Base-by-base conservation (phyloP, 1,284 basidiomycete genomes). In the Moesziomyces sp. region DNA sequence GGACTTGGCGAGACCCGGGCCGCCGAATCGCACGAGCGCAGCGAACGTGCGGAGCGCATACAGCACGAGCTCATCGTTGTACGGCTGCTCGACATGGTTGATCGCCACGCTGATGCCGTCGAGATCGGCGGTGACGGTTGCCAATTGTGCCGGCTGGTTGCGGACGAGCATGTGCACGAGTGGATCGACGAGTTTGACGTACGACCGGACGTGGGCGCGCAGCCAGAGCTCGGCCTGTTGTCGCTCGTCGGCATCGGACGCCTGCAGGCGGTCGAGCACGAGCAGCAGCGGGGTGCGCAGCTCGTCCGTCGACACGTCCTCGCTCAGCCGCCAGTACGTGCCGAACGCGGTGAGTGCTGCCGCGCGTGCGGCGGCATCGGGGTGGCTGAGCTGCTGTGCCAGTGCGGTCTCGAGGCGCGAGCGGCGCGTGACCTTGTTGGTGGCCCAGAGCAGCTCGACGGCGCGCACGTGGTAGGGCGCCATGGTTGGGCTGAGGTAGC, bases 281-380 rank as follows among this genome's bases (percentile, higher is more conserved):
- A 91, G 89, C 86, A 94, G 90, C 88, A 98, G 88, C 0, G 95
- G 95, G 0, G 91, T 61, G 23, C 47, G 51, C 13, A 77, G 53
- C 50, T 70, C 65, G 34, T 67, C 60, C 0, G 62, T 69, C 21
- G 60, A 52, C 7, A 63, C 78, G 87, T 78, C 69, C 92, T 94
- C 93, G 52, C 91, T 92, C 62, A 94, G 85, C 61, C 93, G 88
- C 96, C 96, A 99, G 7, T 98, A 86, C 1, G 93, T 90, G 1
- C 96, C 94, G 83, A 99, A 97, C 0, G 92, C 92, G 72, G 94
- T 91, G 81, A 91, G 92, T 0, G 91, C 89, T 30, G 89, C 88
- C 1, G 58, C 28, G 23, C 69, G 53, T 14, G 56, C 42, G 1
- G 38, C 9, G 6, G 30, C 52, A 0, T 54, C 45, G 23, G 53